Evolutionary conservation across 352 stramenopile species (phyloP).

Genomic region (Phytopythium delawarense): DNA sequence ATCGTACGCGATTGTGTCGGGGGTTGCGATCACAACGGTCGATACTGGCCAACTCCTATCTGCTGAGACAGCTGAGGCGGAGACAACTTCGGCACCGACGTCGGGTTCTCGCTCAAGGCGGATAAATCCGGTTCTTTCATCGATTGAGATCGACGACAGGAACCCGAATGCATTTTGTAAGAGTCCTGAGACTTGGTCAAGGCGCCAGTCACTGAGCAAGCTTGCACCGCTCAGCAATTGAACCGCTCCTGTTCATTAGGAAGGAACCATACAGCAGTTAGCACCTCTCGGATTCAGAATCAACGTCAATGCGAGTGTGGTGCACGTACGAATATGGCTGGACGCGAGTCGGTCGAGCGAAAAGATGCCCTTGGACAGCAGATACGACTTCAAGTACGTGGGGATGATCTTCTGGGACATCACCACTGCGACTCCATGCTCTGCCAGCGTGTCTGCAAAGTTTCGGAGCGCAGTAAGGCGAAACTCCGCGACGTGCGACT

Average conservation of each 20-base stretch:
- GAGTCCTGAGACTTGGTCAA: conserved; percentile 11
- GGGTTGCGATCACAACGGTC: conserved; percentile 31
- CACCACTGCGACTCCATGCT: conserved; percentile 32
- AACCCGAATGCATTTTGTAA: conserved; percentile 25
- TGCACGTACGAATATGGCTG: conserved; percentile 44
- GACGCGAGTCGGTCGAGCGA: conserved; percentile 44
- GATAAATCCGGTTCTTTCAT: conserved; percentile 29
- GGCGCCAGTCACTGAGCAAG: conserved; percentile 41
- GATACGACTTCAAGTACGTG: conserved; percentile 33
- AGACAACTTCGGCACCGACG: background rate
- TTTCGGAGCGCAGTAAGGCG: conserved; percentile 24
- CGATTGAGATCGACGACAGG: conserved; percentile 32
- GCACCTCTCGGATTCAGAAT: background rate
- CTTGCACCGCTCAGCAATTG: conserved; percentile 46
- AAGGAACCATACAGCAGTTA: conserved; percentile 1
- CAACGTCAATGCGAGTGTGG: background rate
- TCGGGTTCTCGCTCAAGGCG: conserved; percentile 18
- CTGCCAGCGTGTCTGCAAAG: conserved; percentile 28
- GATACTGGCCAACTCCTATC: conserved; percentile 24
- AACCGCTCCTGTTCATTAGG: conserved; percentile 23
- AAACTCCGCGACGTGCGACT: conserved; percentile 8
- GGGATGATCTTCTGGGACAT: conserved; percentile 59
- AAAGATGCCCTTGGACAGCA: conserved; percentile 35
- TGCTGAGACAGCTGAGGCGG: background rate
- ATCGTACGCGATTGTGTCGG: conserved; percentile 34